phyloP scores from a whole-genome alignment of 164 flowering plant genomes.

The Vitis riparia region DNA sequence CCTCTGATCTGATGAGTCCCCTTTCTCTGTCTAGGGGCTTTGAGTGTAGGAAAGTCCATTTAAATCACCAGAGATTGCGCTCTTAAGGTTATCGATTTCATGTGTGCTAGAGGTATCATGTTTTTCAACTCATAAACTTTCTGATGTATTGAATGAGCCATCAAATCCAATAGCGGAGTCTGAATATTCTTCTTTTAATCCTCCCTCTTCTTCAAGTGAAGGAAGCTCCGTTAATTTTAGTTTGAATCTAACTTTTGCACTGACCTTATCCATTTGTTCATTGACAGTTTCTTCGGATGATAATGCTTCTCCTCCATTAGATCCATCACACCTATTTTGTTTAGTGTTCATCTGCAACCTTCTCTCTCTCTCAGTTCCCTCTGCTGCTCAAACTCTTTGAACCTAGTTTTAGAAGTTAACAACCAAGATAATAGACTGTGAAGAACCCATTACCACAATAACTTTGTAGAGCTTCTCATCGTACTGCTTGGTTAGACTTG shows the following conservation, averaged over 20 bases:
- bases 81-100: conserved; percentile 70
- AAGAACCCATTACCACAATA: too few relatives aligned
- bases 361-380: too few relatives aligned
- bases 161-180: conserved; percentile 70
- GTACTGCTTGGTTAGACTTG: conserved; percentile 68
- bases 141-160: conserved; percentile 84
- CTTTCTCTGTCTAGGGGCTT: conserved; percentile 39
- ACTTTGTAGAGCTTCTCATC: too few relatives aligned
- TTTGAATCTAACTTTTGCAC: conserved; percentile 57
- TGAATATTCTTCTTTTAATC: conserved; percentile 54
- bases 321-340: too few relatives aligned
- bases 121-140: conserved; percentile 76
- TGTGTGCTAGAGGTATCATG: conserved; percentile 58
- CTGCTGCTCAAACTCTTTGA: too few relatives aligned
- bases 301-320: conserved; percentile 25
- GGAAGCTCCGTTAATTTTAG: conserved; percentile 47
- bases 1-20: conserved; percentile 44
- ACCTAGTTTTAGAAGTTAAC: too few relatives aligned
- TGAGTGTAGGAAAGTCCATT: conserved; percentile 45
- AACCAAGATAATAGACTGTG: too few relatives aligned
- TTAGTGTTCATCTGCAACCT: too few relatives aligned
- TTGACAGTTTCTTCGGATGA: conserved; percentile 31
- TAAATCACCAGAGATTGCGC: conserved; percentile 65
- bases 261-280: conserved; percentile 55
- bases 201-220: conserved; percentile 58